phyloP scores from a whole-genome alignment of 306 rosid genomes.

The Cicer judaicum region DNA sequence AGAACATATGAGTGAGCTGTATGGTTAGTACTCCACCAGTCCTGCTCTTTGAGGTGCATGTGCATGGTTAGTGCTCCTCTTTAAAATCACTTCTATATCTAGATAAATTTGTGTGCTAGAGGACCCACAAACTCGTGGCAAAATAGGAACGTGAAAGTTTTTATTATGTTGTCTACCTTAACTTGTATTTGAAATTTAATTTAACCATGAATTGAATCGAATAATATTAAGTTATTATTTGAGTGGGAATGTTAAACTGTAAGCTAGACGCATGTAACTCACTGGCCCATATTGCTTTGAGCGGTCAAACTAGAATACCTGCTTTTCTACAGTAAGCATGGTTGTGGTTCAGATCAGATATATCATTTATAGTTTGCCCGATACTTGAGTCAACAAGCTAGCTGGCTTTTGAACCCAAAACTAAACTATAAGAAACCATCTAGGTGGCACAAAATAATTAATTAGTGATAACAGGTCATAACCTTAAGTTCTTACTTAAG shows the following conservation, averaged over 20 bases:
- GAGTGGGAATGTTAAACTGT: not conserved
- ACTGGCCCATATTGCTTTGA: not conserved
- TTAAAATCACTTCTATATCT: not conserved
- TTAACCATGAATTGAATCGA: not conserved
- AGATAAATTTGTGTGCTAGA: not conserved
- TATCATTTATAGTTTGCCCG: not conserved
- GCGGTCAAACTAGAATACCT: not conserved
- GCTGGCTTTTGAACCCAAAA: not conserved
- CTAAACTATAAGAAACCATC: not conserved
- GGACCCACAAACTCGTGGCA: constrained; percentile 32
- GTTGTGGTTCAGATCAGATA: constrained; percentile 26
- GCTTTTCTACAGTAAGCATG: constrained; percentile 35
- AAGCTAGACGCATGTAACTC: constrained; percentile 1
- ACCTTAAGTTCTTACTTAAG: not conserved
- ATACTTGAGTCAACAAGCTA: not conserved
- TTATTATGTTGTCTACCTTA: not conserved
- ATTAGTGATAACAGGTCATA: not conserved
- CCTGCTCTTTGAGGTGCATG: too few species aligned
- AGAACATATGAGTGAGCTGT: too few species aligned
- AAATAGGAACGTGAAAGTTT: not conserved
- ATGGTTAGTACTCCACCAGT: too few species aligned
- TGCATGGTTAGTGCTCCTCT: not conserved
- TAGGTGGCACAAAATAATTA: not conserved
- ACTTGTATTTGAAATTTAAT: not conserved
- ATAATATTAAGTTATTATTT: too few species aligned